Evolutionary conservation across 1,139 yeast species (phyloP).

Genomic region (Yamadazyma membranifaciens): DNA sequence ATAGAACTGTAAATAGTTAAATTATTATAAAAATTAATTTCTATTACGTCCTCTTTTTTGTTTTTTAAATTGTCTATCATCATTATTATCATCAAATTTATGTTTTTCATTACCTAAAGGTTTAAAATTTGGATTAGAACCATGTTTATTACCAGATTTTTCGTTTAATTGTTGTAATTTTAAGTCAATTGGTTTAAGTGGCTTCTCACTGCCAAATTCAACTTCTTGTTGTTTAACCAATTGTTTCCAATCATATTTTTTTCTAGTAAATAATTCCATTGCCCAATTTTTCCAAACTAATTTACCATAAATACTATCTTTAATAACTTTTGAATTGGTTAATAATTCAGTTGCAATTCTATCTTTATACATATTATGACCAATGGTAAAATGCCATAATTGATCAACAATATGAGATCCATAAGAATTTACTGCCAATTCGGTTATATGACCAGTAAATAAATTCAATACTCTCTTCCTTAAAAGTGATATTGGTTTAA

Average conservation of each 20-base stretch:
- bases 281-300: slow-evolving; percentile 96
- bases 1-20: slow-evolving; percentile 6
- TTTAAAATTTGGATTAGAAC: slow-evolving; percentile 8
- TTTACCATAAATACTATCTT: slow-evolving; percentile 83
- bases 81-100: slow-evolving; percentile 7
- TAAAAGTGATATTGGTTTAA: slow-evolving; percentile 50
- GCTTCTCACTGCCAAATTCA: slow-evolving; percentile 29
- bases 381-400: slow-evolving; percentile 75
- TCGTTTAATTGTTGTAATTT: slow-evolving; percentile 43
- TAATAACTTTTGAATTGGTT: slow-evolving; percentile 64
- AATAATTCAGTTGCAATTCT: slow-evolving; percentile 71
- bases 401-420: slow-evolving; percentile 91
- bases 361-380: slow-evolving; percentile 82
- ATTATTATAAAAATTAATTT: slow-evolving; percentile 1
- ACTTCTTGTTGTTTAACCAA: slow-evolving; percentile 69
- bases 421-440: slow-evolving; percentile 78
- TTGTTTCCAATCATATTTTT: slow-evolving; percentile 80
- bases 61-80: slow-evolving; percentile 18
- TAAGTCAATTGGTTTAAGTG: slow-evolving; percentile 40
- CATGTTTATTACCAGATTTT: slow-evolving; percentile 22
- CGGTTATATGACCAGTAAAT: slow-evolving; percentile 52
- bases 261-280: slow-evolving; percentile 72
- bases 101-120: not conserved
- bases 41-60: slow-evolving; percentile 32
- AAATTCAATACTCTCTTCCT: slow-evolving; percentile 71